Conservation (phyloP, 495 filamentous ascomycete genomes). For the Penicillium flavigenum region DNA sequence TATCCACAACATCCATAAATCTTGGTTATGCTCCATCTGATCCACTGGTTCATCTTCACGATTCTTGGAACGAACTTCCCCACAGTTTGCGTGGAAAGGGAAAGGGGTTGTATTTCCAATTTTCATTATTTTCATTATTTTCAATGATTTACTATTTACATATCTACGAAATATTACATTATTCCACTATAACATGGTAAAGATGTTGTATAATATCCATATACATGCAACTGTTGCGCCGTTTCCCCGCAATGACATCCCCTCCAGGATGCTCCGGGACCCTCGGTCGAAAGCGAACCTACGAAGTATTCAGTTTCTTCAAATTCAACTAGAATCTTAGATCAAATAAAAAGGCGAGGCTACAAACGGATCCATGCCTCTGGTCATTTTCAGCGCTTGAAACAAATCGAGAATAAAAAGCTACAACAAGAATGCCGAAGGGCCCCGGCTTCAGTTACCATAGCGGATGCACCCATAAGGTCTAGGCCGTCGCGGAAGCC, state of each 20-base stretch:
- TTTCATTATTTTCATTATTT: no score
- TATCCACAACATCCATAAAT: background rate
- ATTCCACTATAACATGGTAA: background rate
- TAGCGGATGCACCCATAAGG: no score
- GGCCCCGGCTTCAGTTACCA: no score
- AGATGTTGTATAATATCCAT: background rate
- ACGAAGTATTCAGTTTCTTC: background rate
- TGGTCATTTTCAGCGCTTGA: background rate
- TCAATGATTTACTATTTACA: no score
- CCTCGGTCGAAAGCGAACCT: background rate
- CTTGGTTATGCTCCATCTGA: slow-evolving; percentile 11
- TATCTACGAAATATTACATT: no score
- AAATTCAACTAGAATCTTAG: background rate
- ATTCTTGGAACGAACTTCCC: slow-evolving; percentile 26
- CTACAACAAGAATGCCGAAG: no score
- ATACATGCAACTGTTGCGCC: no score
- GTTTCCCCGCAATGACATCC: slow-evolving; percentile 10
- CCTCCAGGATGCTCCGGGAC: background rate
- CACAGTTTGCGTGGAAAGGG: background rate
- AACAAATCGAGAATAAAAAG: background rate
- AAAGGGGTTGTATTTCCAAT: background rate
- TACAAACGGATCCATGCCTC: background rate
- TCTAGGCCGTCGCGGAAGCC: background rate
- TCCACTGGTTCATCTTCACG: slow-evolving; percentile 21
- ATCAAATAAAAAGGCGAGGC: background rate